phyloP scores from a whole-genome alignment of 345 rosid species.

The Punica granatum region DNA sequence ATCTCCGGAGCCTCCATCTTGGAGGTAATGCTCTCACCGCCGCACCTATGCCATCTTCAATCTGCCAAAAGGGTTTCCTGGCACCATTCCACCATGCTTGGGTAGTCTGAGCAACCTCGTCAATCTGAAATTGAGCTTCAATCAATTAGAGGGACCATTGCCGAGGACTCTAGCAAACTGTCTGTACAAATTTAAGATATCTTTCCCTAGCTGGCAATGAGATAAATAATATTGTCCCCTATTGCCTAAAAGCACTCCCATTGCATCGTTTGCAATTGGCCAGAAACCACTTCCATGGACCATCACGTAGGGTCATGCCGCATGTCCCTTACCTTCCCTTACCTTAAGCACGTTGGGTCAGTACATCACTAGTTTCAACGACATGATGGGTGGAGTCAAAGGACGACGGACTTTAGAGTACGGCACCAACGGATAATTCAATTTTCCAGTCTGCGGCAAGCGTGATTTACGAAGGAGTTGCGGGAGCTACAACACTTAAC shows the following conservation, averaged over 20 bases:
- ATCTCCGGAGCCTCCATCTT: not conserved
- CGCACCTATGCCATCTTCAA: no score
- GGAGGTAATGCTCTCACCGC: not conserved
- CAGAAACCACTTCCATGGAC: slow-evolving; percentile 9
- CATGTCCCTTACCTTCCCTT: not conserved
- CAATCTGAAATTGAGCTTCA: slow-evolving; percentile 9
- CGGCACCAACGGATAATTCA: not conserved
- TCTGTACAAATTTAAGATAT: slow-evolving; percentile 2
- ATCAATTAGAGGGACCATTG: slow-evolving; percentile 10
- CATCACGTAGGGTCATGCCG: no score
- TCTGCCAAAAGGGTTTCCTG: no score
- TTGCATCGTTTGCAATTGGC: not conserved
- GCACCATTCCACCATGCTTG: not conserved
- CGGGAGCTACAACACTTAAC: not conserved
- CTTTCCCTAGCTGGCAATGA: slow-evolving; percentile 13
- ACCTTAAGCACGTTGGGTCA: not conserved
- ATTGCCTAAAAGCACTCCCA: slow-evolving; percentile 10
- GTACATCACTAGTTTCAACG: not conserved
- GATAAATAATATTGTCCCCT: slow-evolving; percentile 13
- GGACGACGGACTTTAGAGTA: not conserved
- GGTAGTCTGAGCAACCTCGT: no score
- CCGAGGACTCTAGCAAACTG: slow-evolving; percentile 14
- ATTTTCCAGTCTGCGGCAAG: not conserved
- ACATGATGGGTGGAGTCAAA: slow-evolving; percentile 1
- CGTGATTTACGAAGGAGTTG: slow-evolving; percentile 11